A percentile compares a stretch with the other conserved stretches of the same genome.
Evolutionary conservation across 192 early-diverging fungal species (phyloP).

Genomic region (Podochytrium sp.): DNA sequence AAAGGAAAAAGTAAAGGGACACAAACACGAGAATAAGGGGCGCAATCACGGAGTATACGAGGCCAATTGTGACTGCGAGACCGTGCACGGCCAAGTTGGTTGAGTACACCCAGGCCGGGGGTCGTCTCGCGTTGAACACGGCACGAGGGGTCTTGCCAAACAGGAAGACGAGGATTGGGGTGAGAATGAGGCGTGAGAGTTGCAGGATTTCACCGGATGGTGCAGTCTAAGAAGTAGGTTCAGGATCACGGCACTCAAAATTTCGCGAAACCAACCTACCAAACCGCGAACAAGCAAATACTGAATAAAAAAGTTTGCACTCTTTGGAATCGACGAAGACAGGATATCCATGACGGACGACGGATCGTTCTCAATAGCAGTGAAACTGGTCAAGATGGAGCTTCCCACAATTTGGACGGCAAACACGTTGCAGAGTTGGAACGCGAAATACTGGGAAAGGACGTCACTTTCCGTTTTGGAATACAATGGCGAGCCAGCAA

Average conservation of each 20-base stretch:
- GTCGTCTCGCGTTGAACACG: slow-evolving; percentile 56
- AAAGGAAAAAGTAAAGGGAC: slow-evolving; percentile 72
- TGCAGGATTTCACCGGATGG: slow-evolving; percentile 73
- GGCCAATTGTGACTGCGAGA: slow-evolving; percentile 55
- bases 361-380: slow-evolving; percentile 59
- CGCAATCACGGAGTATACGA: slow-evolving; percentile 77
- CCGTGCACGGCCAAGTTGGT: slow-evolving; percentile 37
- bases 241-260: background rate
- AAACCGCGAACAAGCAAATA: slow-evolving; percentile 80
- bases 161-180: slow-evolving; percentile 55
- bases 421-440: slow-evolving; percentile 76
- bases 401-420: slow-evolving; percentile 78
- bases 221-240: slow-evolving; percentile 51
- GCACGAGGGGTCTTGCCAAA: slow-evolving; percentile 73
- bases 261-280: background rate
- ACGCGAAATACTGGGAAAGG: slow-evolving; percentile 67
- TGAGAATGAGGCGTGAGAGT: slow-evolving; percentile 64
- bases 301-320: slow-evolving; percentile 82
- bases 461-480: slow-evolving; percentile 66
- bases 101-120: slow-evolving; percentile 40
- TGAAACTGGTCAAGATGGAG: slow-evolving; percentile 58
- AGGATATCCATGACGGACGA: slow-evolving; percentile 48
- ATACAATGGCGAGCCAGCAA: slow-evolving; percentile 63
- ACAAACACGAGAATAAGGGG: slow-evolving; percentile 83
- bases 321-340: slow-evolving; percentile 66